Percentiles rank a stretch among this genome's conserved stretches.
These are phyloP conservation scores for Xerocomus amazonicus DNA, from an alignment of 1,284 basidiomycete species.

Conservation along the genomic window DNA sequence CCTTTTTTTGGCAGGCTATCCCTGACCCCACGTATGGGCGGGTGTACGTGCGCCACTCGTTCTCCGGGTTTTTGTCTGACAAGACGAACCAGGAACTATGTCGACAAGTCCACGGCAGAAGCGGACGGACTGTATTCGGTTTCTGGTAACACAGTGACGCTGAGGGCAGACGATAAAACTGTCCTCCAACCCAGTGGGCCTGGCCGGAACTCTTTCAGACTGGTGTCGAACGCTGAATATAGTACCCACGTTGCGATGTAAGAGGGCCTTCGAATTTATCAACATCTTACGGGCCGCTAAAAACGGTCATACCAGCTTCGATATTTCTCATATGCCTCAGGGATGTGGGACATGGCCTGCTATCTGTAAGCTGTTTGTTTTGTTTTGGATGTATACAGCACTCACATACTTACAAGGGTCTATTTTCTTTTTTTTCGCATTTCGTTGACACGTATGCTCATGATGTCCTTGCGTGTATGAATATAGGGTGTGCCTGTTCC, in stretches of 20 bases:
- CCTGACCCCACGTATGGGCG: constrained; percentile 47
- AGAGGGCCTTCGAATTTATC: not conserved
- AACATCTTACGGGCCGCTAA: not conserved
- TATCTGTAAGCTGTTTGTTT: constrained; percentile 21
- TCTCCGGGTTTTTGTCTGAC: not conserved
- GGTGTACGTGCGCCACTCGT: constrained; percentile 33
- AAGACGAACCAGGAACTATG: constrained; percentile 43
- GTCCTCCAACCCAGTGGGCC: constrained; percentile 29
- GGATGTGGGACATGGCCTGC: constrained; percentile 42
- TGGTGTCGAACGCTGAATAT: constrained; percentile 33
- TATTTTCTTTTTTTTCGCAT: constrained; percentile 1
- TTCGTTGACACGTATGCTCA: constrained; percentile 2
- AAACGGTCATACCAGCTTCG: constrained; percentile 24
- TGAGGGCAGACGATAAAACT: constrained; percentile 35
- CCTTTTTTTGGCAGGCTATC: constrained; percentile 42
- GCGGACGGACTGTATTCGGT: constrained; percentile 46
- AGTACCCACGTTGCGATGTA: constrained; percentile 37
- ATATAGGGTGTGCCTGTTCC: not conserved
- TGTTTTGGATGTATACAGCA: not conserved
- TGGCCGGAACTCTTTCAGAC: constrained; percentile 37
- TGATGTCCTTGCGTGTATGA: not conserved
- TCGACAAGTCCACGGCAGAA: constrained; percentile 41
- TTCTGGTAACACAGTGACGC: constrained; percentile 42
- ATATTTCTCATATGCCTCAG: constrained; percentile 37
- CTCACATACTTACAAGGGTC: constrained; percentile 18